Evolutionary conservation across 139 green algal species (phyloP).

Genomic region (Tetradesmus obliquus): DNA sequence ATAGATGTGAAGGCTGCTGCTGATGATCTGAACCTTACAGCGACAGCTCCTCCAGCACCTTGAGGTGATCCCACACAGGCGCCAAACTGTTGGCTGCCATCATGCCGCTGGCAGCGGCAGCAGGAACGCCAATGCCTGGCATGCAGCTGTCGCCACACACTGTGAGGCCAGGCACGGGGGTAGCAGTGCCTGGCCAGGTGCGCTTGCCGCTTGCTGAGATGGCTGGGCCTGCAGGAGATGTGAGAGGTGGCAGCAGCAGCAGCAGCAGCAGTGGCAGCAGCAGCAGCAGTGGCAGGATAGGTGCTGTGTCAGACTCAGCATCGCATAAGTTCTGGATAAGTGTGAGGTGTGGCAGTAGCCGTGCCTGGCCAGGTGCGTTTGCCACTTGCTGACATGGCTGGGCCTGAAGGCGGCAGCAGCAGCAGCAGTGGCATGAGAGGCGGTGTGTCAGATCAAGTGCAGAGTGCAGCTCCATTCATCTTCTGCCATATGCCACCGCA

Average conservation of each 20-base stretch:
- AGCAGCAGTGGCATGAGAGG: no score
- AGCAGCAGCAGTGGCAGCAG: background rate
- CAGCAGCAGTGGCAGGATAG: background rate
- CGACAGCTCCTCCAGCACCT: slow-evolving; percentile 73
- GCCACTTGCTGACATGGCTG: background rate
- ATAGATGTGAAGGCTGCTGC: no score
- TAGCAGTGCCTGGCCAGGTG: slow-evolving; percentile 80
- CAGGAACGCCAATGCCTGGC: slow-evolving; percentile 95
- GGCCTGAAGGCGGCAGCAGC: background rate
- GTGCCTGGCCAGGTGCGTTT: slow-evolving; percentile 76
- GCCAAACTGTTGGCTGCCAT: slow-evolving; percentile 88
- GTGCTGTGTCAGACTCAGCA: background rate
- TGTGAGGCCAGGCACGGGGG: slow-evolving; percentile 76
- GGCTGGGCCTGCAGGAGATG: slow-evolving; percentile 49
- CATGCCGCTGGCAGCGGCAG: slow-evolving; percentile 84
- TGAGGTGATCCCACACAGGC: slow-evolving; percentile 73
- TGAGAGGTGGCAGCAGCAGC: background rate
- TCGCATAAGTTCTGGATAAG: background rate
- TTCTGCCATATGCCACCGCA: background rate
- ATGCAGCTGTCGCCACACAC: slow-evolving; percentile 87
- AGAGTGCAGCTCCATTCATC: slow-evolving; percentile 2
- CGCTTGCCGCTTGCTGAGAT: slow-evolving; percentile 62
- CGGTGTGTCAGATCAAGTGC: no score
- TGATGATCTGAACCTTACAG: background rate
- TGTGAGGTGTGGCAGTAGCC: slow-evolving; percentile 72